phyloP scores from a whole-genome alignment of 768 basidiomycete species.

The Boletus patriciae region DNA sequence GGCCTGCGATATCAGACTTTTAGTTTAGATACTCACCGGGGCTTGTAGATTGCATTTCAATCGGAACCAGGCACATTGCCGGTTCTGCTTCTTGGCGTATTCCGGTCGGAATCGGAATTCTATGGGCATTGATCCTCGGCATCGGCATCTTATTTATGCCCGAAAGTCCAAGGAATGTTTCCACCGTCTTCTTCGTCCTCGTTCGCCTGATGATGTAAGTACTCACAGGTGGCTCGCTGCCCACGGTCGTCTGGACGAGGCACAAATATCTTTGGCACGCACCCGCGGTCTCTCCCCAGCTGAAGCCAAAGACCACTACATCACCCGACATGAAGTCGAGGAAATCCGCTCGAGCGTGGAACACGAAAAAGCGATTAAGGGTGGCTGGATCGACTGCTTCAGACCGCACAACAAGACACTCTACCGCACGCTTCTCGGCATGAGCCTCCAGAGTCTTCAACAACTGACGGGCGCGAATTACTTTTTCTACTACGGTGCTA shows the following conservation, averaged over 20 bases:
- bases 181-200: neutral
- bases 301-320: neutral
- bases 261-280: constrained; percentile 36
- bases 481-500: constrained; percentile 54
- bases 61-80: neutral
- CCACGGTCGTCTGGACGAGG: neutral
- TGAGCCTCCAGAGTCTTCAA: constrained; percentile 67
- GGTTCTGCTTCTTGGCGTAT: neutral
- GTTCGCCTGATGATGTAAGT: neutral
- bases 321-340: constrained; percentile 48
- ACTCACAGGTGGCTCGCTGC: neutral
- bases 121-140: constrained; percentile 36
- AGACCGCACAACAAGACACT: neutral
- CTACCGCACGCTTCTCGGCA: constrained; percentile 55
- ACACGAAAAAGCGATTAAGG: constrained; percentile 3
- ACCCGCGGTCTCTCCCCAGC: constrained; percentile 45
- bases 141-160: constrained; percentile 15
- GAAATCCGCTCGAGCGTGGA: constrained; percentile 57
- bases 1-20: neutral
- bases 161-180: constrained; percentile 52
- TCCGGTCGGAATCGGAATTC: neutral
- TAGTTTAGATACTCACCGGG: neutral
- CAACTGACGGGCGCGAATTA: constrained; percentile 60
- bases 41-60: constrained; percentile 23
- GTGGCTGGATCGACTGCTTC: constrained; percentile 62